Evolutionary conservation across 106 monocot species (phyloP), one percentile per base, ranked within the genome.

Genomic region (Dendrobium officinale): DNA sequence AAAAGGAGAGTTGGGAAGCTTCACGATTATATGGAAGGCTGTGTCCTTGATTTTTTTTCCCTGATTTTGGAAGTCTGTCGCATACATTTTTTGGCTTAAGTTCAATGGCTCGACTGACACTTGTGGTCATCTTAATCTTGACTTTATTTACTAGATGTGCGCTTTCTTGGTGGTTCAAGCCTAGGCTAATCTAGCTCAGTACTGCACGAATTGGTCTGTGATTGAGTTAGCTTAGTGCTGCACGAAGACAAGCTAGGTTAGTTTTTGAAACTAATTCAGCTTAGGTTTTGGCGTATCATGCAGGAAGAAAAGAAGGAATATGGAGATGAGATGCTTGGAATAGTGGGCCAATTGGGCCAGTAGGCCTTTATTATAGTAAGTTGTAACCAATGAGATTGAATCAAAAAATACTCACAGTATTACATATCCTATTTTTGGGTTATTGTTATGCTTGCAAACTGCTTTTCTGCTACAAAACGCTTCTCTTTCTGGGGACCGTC

Each of bases 261-360:
- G 64, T 66, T 66, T 66, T 22, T 66, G 64, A 66, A 26, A 26
- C 64, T 66, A 55, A 26, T 66, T 66, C 24, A 66, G 64, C 22
- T 22, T 66, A 1, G 5, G 26, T 66, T 66, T 66, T n/a, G 64
- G 26, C 24, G 26, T 66, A 66, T 4, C 64, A 51, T 66, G 24
- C 26, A 24, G 64, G 64, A 26, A 66, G 24, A 66, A 66, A 66
- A 48, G 48, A 51, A 51, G 10, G 22, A 66, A 5, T 64, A 66
- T 66, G 64, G 26, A 66, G 64, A 66, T 66, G 64, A 66, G 26
- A 22, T 66, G 7, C 64, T 66, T 66, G 64, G 64, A 61, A 66
- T 66, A 9, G 37, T 37, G 64, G 64, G 13, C 13, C 51, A 51
- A 51, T 51, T 16, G 3, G 51, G 5, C n/a, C 26, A 66, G 9